Evolutionary conservation across 2,329 filamentous ascomycete species (phyloP), one percentile per base, ranked within the genome.

Genomic region (Colletotrichum somersetense): DNA sequence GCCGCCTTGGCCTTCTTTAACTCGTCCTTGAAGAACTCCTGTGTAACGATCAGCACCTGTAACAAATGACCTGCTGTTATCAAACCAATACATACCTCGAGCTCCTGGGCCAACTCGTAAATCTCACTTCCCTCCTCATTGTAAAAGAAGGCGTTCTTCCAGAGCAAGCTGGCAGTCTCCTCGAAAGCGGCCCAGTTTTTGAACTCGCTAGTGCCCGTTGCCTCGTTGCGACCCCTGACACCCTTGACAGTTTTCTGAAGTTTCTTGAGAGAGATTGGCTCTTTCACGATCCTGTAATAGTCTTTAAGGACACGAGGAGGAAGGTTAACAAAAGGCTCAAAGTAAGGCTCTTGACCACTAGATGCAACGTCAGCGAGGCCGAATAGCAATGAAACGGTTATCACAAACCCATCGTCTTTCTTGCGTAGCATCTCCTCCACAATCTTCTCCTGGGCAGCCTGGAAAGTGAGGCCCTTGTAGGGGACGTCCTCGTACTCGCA

Each of bases 51-150:
- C 40, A 66, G 62, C 52, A 8, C n/a, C 30, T 18, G 20, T 16
- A 40, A 20, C 38, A 12, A 38, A 1, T 5, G 50, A 11, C 20
- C 12, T 14, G 44, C 30, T 30, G 33, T 26, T 48, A 48, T 35
- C 6, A 40, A 16, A 18, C 16, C 12, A 16, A 2, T 35, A 26
- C 77, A 61, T 83, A 94, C 93, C 89, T 97, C 91, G 8, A 98
- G 88, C 72, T 96, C 91, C 61, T 91, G 89, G 0, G 94, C 94
- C 73, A 96, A 85, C 30, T 89, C 86, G 74, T 91, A 94, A 63
- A 97, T 95, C 20, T 94, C 92, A 77, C 95, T 97, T 5, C 92
- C 93, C 78, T 97, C 95, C 80, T 97, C 94, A 76, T 98, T 98
- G 85, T 96, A 98, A 71, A 92, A 92, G 77, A 91, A 92, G 0